Evolutionary conservation across 495 filamentous ascomycete genomes (phyloP).

Genomic region (Lasiosphaeria hispida): DNA sequence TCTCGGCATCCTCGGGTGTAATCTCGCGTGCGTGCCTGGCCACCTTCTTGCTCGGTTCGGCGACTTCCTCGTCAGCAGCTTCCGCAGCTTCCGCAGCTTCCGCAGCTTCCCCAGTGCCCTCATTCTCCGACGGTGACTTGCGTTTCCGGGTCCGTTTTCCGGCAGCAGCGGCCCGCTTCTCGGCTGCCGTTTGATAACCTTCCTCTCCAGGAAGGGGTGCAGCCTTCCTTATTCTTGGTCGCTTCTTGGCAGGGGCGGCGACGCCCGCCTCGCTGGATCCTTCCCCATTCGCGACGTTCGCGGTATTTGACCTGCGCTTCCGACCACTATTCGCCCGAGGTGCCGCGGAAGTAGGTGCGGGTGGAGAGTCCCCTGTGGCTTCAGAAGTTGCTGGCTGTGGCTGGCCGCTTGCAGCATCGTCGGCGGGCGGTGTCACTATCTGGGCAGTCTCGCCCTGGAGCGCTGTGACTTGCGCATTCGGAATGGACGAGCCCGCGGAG

Average conservation of each 20-base stretch:
- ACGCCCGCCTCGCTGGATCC: not conserved
- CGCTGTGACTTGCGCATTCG: not conserved
- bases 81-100: conserved; percentile 8
- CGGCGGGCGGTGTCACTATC: not conserved
- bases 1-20: conserved; percentile 78
- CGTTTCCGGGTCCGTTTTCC: conserved; percentile 22
- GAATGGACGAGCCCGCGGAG: not conserved
- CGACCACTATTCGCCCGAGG: conserved; percentile 7
- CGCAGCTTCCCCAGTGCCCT: not conserved
- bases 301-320: conserved; percentile 16
- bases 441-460: conserved; percentile 1
- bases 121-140: conserved; percentile 1
- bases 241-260: conserved; percentile 14
- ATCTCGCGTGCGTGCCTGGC: conserved; percentile 36
- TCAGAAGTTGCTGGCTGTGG: conserved; percentile 5
- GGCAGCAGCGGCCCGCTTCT: conserved; percentile 9
- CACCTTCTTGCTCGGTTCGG: conserved; percentile 21
- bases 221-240: conserved; percentile 5
- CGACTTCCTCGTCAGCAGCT: conserved; percentile 17
- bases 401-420: not conserved
- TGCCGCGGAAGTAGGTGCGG: not conserved
- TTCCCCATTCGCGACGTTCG: not conserved
- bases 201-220: conserved; percentile 15
- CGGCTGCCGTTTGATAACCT: conserved; percentile 12
- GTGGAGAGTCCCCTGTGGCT: not conserved